Evolutionary conservation across 2,329 filamentous ascomycete genomes (phyloP).

Genomic region (Alternaria sp.): DNA sequence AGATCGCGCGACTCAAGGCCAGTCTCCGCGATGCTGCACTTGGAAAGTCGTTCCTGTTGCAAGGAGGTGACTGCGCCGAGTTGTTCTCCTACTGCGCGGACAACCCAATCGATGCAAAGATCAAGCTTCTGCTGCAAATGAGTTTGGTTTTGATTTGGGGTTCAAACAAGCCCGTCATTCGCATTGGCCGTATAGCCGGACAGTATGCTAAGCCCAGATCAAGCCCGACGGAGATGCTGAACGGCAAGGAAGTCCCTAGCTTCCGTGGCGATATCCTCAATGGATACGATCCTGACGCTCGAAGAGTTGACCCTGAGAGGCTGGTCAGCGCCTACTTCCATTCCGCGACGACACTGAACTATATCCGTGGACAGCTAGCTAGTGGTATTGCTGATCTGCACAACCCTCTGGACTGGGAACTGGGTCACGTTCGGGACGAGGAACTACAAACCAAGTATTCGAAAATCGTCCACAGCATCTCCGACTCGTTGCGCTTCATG

Average conservation of each 20-base stretch:
- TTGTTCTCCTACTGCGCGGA: slow-evolving; percentile 96
- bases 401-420: slow-evolving; percentile 90
- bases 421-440: slow-evolving; percentile 88
- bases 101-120: slow-evolving; percentile 89
- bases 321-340: slow-evolving; percentile 94
- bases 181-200: slow-evolving; percentile 94
- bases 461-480: slow-evolving; percentile 82
- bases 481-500: slow-evolving; percentile 93
- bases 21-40: slow-evolving; percentile 84
- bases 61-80: slow-evolving; percentile 97
- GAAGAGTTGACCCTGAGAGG: slow-evolving; percentile 80
- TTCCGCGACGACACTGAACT: slow-evolving; percentile 93
- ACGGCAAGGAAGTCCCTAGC: slow-evolving; percentile 82
- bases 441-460: slow-evolving; percentile 86
- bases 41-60: slow-evolving; percentile 90
- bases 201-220: slow-evolving; percentile 97
- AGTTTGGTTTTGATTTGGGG: slow-evolving; percentile 95
- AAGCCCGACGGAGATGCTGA: slow-evolving; percentile 80
- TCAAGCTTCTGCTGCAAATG: slow-evolving; percentile 97
- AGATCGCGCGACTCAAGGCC: slow-evolving; percentile 80
- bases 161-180: slow-evolving; percentile 79
- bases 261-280: slow-evolving; percentile 98
- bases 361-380: slow-evolving; percentile 80
- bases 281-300: slow-evolving; percentile 77
- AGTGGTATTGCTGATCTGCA: slow-evolving; percentile 94